A percentile compares a stretch with the other conserved stretches of the same genome.
These are phyloP conservation scores for Mycena galopus DNA, from an alignment of 768 basidiomycete species.

Conservation along the genomic window DNA sequence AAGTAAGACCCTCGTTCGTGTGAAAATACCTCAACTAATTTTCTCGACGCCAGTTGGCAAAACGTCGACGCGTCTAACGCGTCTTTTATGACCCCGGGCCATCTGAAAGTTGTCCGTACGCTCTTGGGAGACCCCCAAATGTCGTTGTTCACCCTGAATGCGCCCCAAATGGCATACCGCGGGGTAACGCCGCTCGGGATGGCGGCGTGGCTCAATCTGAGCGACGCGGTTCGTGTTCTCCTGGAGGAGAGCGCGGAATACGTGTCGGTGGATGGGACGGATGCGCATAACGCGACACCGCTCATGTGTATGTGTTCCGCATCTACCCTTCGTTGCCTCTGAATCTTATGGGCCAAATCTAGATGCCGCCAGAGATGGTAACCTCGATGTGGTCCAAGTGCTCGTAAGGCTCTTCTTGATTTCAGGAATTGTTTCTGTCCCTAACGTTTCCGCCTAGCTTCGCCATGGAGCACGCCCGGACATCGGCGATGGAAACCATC, in stretches of 20 bases:
- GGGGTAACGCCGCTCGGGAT: conserved; percentile 84
- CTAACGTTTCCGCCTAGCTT: conserved; percentile 55
- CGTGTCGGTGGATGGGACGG: conserved; percentile 81
- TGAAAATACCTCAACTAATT: conserved; percentile 8
- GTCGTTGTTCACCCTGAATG: conserved; percentile 79
- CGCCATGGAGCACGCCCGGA: conserved; percentile 81
- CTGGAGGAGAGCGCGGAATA: conserved; percentile 71
- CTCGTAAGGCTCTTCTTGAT: conserved; percentile 61
- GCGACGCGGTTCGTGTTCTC: conserved; percentile 70
- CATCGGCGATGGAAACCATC: conserved; percentile 77
- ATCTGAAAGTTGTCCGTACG: conserved; percentile 69
- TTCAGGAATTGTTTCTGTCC: conserved; percentile 20
- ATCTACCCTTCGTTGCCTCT: conserved; percentile 21
- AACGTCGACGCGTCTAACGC: conserved; percentile 78
- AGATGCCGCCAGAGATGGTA: conserved; percentile 86
- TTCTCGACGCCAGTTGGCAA: conserved; percentile 66
- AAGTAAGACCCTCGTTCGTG: conserved; percentile 58
- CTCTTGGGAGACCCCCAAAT: conserved; percentile 69
- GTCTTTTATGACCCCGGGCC: conserved; percentile 70
- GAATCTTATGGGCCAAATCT: conserved; percentile 34
- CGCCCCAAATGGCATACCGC: conserved; percentile 76
- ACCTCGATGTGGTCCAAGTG: conserved; percentile 72
- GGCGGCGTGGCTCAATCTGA: conserved; percentile 82
- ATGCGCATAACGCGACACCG: conserved; percentile 81
- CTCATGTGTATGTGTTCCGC: conserved; percentile 79